Evolutionary conservation across 2,329 filamentous ascomycete species (phyloP), one percentile per base, ranked within the genome.

Genomic region (Fusarium albosuccineum): DNA sequence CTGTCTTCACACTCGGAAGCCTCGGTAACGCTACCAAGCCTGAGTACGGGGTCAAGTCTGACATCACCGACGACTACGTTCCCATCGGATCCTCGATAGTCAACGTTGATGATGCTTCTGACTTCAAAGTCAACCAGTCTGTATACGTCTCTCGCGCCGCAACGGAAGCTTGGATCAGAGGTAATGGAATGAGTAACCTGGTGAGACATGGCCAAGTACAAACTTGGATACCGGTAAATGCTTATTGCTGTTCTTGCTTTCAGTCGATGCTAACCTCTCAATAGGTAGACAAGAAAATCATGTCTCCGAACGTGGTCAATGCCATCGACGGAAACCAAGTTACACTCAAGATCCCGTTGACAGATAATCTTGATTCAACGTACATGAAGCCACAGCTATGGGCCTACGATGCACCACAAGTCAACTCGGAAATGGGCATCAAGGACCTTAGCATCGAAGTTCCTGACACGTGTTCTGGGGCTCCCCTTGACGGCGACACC

Each of bases 31-130:
- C n/a, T 17, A 8, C 34, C 5, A 62, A 56, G 11, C 51, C 60
- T 2, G 30, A 14, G 1, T 54, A 59, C n/a, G 55, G 49, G 1
- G 44, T 39, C 4, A 66, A 54, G 16, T 50, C 55, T 1, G 57
- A 60, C 2, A 72, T 73, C 3, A 73, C 54, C 3, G 68, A 73
- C 22, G 5, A 29, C 0, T 71, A 71, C 10, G 60, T 68, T 4
- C 58, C 66, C 2, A 63, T 72, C 1, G 68, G 70, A 0, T 55
- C 68, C 0, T 61, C 57, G 1, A 33, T 41, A 0, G 22, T 73
- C 0, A 58, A 58, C 0, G 50, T 73, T 6, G 1, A 6, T 0
- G 13, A 50, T 7, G 29, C 57, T 4, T 34, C 22, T 2, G 56
- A 57, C 0, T 65, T 72, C 11, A n/a, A 27, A 0, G 41, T 22